Percentiles rank a stretch among this genome's conserved stretches.
phyloP scores from a whole-genome alignment of 192 early-diverging fungal species.

The Backusella mclennaniae region DNA sequence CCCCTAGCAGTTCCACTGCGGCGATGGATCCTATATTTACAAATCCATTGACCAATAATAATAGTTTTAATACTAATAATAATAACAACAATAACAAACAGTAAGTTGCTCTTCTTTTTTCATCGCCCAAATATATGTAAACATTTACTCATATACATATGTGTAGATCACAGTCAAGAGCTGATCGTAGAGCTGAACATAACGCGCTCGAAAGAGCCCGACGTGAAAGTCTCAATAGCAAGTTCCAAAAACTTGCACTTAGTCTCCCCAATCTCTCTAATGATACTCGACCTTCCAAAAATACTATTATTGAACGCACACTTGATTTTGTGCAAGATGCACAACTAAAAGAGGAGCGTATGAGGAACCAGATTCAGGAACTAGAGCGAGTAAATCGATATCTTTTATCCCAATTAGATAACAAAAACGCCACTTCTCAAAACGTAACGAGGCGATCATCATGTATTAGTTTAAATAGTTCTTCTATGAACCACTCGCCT shows the following conservation, averaged over 20 bases:
- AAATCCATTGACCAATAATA: neutral
- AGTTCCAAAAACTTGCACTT: slow-evolving; percentile 78
- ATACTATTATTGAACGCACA: slow-evolving; percentile 72
- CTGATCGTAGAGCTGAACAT: slow-evolving; percentile 61
- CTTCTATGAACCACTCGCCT: neutral
- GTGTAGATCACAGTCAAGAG: slow-evolving; percentile 9
- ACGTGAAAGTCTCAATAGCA: slow-evolving; percentile 72
- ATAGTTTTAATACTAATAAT: neutral
- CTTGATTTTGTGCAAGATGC: slow-evolving; percentile 56
- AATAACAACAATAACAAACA: neutral
- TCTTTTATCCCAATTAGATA: slow-evolving; percentile 11
- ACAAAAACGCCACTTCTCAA: neutral
- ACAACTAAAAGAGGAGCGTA: slow-evolving; percentile 21
- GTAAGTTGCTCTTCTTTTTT: neutral
- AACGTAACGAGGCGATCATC: neutral
- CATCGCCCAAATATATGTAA: neutral
- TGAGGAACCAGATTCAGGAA: slow-evolving; percentile 21
- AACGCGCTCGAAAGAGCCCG: slow-evolving; percentile 79
- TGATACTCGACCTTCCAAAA: slow-evolving; percentile 74
- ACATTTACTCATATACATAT: neutral
- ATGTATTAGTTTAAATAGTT: neutral
- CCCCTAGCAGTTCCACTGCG: neutral
- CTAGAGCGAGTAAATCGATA: slow-evolving; percentile 11
- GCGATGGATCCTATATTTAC: neutral
- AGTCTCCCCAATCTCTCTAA: slow-evolving; percentile 67